A percentile compares a stretch with the other conserved stretches of the same genome.
phyloP scores from a whole-genome alignment of 129 eudicot species.

The Gnaphalium uliginosum region DNA sequence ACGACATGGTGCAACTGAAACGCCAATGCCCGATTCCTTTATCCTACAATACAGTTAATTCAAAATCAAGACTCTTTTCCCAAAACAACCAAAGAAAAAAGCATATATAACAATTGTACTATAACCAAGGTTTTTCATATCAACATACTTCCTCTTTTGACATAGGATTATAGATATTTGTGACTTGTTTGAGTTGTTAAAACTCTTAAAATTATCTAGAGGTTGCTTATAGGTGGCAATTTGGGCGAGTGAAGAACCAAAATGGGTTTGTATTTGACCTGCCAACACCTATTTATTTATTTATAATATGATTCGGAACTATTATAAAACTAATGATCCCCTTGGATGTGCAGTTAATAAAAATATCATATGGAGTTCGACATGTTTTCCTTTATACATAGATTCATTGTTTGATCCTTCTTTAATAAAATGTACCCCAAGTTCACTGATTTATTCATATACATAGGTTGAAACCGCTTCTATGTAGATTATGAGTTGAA shows the following conservation, averaged over 20 bases:
- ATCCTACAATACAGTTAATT: slow-evolving; percentile 42
- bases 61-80: slow-evolving; percentile 12
- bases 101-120: background rate
- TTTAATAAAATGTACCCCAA: background rate
- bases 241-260: background rate
- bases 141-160: background rate
- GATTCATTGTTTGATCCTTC: too few species aligned
- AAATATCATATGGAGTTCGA: too few species aligned
- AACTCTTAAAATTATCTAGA: background rate
- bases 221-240: background rate
- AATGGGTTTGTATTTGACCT: background rate
- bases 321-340: too few species aligned
- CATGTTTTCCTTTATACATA: too few species aligned
- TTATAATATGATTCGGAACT: too few species aligned
- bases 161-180: background rate
- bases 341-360: too few species aligned
- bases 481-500: too few species aligned
- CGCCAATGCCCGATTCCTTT: slow-evolving; percentile 98
- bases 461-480: background rate
- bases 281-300: too few species aligned
- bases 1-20: slow-evolving; percentile 82
- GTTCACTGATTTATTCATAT: background rate
- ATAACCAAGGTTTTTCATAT: background rate
- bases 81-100: slow-evolving; percentile 4
- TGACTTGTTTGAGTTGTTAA: background rate